Evolutionary conservation across 2,329 filamentous ascomycete species (phyloP), one percentile per base, ranked within the genome.

Genomic region (Cadophora malorum): DNA sequence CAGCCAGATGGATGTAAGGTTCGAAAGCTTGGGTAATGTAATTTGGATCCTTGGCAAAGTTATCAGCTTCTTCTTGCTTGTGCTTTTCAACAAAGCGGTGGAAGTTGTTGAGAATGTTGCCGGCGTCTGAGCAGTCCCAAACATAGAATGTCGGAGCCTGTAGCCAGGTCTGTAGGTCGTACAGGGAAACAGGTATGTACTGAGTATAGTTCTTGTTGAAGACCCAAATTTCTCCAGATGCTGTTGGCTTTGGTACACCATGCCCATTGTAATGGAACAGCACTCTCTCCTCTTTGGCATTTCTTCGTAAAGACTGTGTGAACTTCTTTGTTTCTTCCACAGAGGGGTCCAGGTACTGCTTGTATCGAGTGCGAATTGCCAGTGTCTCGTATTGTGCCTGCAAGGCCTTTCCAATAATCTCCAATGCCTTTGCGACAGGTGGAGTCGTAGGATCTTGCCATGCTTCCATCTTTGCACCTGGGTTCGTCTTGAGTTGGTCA

Each of bases 261-360:
- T 99, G 96, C 19, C 96, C 96, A 75, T 99, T 99, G 84, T 99
- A 99, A 78, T 99, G 96, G 75, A 99, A 93, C n/a, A 99, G 83
- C 1, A 99, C 93, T 61, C 96, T 86, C 81, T 99, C 96, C 67
- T 97, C 94, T 79, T 97, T 97, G 60, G 96, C 95, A 77, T 97
- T 97, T 70, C 94, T 87, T 38, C 96, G 88, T 35, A 98, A 83
- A 0, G 93, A 96, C 63, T 93, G 90, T 76, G 95, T 96, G 79
- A 97, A 98, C 78, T 97, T 97, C 81, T 97, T 96, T 1, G 95
- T 96, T 79, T 99, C 96, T 74, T 99, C 96, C 4, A 97, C 94
- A 0, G 95, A 98, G 0, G 96, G 96, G 76, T 99, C 96, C 63
- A 98, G 83, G 74, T 97, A 95, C 76, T 98, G 92, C 83, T 98